Conservation (phyloP, 2,329 filamentous ascomycete species). For the Trichoderma oligosporum region DNA sequence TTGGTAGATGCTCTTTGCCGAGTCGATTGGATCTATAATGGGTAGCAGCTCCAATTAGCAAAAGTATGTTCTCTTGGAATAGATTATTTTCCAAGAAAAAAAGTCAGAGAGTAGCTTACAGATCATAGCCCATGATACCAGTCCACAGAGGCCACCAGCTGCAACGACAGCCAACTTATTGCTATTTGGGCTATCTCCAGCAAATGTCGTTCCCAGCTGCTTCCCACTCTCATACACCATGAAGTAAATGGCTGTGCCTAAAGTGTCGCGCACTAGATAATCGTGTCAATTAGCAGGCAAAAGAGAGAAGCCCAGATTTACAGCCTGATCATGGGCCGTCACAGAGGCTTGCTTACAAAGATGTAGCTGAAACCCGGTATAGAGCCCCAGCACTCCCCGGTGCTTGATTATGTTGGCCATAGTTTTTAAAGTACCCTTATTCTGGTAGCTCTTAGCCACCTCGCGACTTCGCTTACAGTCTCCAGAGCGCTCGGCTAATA, state of each 20-base stretch:
- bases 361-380: constrained; percentile 77
- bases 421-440: constrained; percentile 72
- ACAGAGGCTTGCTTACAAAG: constrained; percentile 54
- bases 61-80: too few relatives aligned
- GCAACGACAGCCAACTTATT: constrained; percentile 74
- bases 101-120: constrained; percentile 47
- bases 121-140: constrained; percentile 77
- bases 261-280: constrained; percentile 67
- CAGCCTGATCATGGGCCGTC: background rate
- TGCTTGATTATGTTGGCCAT: constrained; percentile 74
- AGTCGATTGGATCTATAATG: constrained; percentile 64
- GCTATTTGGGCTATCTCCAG: constrained; percentile 67
- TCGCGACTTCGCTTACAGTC: constrained; percentile 48
- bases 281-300: constrained; percentile 19
- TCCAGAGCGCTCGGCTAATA: constrained; percentile 55
- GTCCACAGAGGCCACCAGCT: constrained; percentile 75
- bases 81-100: too few relatives aligned
- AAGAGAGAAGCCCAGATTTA: background rate
- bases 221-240: constrained; percentile 86
- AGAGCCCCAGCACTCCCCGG: constrained; percentile 68
- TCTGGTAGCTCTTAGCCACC: constrained; percentile 67
- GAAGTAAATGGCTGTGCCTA: constrained; percentile 83
- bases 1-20: constrained; percentile 81
- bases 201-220: constrained; percentile 72
- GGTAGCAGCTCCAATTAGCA: background rate